A percentile compares a stretch with the other conserved stretches of the same genome.
Evolutionary conservation across 2,329 filamentous ascomycete genomes (phyloP).

Genomic region (Exophiala sp.): DNA sequence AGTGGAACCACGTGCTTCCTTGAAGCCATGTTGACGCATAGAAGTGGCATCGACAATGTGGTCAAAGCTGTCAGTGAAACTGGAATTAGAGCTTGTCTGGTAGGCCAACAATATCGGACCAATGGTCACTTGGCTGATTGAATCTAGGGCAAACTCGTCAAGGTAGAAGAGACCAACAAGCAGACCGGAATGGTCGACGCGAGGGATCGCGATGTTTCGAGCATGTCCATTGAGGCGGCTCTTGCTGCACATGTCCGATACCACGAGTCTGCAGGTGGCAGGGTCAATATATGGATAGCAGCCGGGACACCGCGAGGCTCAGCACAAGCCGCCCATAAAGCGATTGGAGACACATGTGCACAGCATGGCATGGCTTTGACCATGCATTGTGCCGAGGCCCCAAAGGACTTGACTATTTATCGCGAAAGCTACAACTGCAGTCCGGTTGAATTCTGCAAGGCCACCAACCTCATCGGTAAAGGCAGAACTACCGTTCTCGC

Average conservation of each 20-base stretch:
- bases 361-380: constrained; percentile 42
- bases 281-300: constrained; percentile 46
- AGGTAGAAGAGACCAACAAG: constrained; percentile 16
- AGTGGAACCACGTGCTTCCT: constrained; percentile 38
- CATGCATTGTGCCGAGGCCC: constrained; percentile 45
- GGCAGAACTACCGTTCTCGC: constrained; percentile 42
- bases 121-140: not conserved
- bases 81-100: constrained; percentile 33
- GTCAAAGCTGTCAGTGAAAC: constrained; percentile 33
- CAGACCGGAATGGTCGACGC: constrained; percentile 27
- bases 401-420: constrained; percentile 28
- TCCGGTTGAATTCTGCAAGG: constrained; percentile 37
- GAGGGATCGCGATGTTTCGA: constrained; percentile 29
- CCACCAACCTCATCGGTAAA: constrained; percentile 35
- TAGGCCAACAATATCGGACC: constrained; percentile 9
- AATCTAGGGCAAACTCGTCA: constrained; percentile 19
- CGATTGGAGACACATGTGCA: constrained; percentile 39
- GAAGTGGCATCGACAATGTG: constrained; percentile 31
- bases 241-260: constrained; percentile 25
- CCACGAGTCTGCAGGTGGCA: constrained; percentile 34
- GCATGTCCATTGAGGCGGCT: constrained; percentile 31
- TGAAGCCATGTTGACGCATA: constrained; percentile 34
- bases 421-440: constrained; percentile 33
- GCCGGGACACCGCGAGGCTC: constrained; percentile 45
- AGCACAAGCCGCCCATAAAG: constrained; percentile 35